Base-by-base conservation (phyloP, 768 basidiomycete species). In the Kwoniella heveanensis region DNA sequence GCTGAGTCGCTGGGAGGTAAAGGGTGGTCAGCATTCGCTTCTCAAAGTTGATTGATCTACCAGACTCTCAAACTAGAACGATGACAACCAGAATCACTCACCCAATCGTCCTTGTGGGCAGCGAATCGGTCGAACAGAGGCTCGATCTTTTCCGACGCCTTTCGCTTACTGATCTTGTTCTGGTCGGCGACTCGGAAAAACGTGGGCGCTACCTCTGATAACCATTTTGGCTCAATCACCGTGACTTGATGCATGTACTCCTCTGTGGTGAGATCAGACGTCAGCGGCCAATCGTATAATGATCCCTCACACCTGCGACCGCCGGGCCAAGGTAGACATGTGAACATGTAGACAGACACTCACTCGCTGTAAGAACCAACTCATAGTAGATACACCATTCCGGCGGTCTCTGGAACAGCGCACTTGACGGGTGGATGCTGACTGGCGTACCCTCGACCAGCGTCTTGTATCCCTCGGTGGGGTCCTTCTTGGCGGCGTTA, bases 181-280 rank as follows among this genome's bases (percentile, higher is more conserved):
- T 87, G 90, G 80, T 98, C 96, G 1, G 95, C 93, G 48, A 99
- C 92, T 81, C 91, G 91, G 88, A 98, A 99, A 85, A 96, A 97
- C 64, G 94, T 92, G 1, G 96, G 95, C 7, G 95, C 96, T 24
- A 95, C 93, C 75, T 99, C 94, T 19, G 93, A 90, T 8, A 98
- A 86, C 96, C 95, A 99, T 79, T 96, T 96, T 3, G 96, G 95
- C 77, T 99, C 96, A 64, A 99, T 86, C 0, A 92, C 91, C 0
- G 92, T 95, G 48, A 98, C 74, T 61, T 77, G 76, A 62, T 79
- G 78, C 77, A 79, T 79, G 67, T 74, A 74, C 53, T 74, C 76
- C 77, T 76, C 67, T 70, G 58, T 10, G 39, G 54, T n/a, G n/a
- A 25, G 30, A 8, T 19, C 21, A 9, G 47, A n/a, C n/a, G n/a